Evolutionary conservation across 202 grass and related monocot genomes (phyloP), one percentile per base, ranked within the genome.

Genomic region (Digitaria exilis): DNA sequence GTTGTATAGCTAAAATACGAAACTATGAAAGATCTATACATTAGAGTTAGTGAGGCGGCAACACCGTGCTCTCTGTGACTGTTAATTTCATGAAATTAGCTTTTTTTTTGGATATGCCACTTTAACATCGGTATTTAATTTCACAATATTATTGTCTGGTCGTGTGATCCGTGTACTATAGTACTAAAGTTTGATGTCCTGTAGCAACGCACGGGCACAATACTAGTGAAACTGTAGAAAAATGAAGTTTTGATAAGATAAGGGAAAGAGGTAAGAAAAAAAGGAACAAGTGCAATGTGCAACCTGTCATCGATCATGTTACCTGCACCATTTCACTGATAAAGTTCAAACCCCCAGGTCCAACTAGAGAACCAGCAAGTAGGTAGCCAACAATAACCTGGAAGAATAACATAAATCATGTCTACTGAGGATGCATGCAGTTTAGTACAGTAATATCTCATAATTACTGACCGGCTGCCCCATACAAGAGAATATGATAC

Each of bases 311-410:
- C 60, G 50, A 88, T 68, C 21, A 76, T 85, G 76, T 78, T 93
- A 97, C 95, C 95, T 97, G 95, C 69, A 97, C 96, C 80, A 98
- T 87, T 87, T 98, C 96, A 62, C 50, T 98, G 71, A 98, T 95
- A 68, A 94, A 88, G 71, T 92, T 95, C 73, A 98, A 86, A 13
- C 96, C 96, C 42, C 96, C 96, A 69, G 96, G 96, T 54, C 96
- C 96, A 71, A 98, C 76, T 21, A 98, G 91, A 88, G 96, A 98
- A 71, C 96, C 93, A 44, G 96, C 89, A 91, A 98, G 96, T 85
- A 98, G 91, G 86, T 98, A 98, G 68, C 96, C 96, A 87, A 97
- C 95, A 78, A 97, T 97, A 78, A 97, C 95, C 95, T 97, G 79
- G 37, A 48, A 80, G 76, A 76, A 80, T 50, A 61, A 84, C 78